Conservation (phyloP, 768 basidiomycete species). For the Paxillus rubicundulus region DNA sequence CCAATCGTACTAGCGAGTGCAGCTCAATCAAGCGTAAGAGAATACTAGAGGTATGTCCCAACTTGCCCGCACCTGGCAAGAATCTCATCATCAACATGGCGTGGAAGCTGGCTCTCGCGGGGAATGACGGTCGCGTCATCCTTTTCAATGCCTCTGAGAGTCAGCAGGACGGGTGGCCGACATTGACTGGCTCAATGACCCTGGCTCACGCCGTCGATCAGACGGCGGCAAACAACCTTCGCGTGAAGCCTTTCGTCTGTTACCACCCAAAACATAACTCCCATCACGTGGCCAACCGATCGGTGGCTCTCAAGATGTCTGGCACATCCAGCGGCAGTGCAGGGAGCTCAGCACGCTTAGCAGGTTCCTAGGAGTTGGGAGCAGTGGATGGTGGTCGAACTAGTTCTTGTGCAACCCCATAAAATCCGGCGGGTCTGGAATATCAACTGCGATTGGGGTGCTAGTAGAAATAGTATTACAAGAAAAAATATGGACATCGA, state of each 20-base stretch:
- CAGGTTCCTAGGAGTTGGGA: background rate
- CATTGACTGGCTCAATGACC: background rate
- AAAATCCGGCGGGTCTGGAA: background rate
- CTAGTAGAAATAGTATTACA: constrained; percentile 10
- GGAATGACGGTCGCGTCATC: constrained; percentile 1
- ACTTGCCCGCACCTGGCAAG: background rate
- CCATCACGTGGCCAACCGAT: background rate
- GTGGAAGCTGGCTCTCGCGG: constrained; percentile 1
- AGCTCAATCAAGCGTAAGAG: background rate
- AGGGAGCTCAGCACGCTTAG: background rate
- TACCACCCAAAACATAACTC: background rate
- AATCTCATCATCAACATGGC: background rate
- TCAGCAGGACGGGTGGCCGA: background rate
- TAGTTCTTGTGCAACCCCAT: background rate
- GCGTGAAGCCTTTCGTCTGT: background rate
- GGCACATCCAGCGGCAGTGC: background rate
- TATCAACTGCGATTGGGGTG: background rate
- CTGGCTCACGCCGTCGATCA: background rate
- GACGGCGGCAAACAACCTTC: background rate
- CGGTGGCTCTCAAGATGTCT: background rate
- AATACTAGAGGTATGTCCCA: constrained; percentile 9
- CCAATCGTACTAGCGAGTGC: background rate
- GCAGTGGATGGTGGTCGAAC: background rate
- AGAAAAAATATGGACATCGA: background rate
- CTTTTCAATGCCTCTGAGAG: constrained; percentile 1